These are phyloP conservation scores for Grosmannia serpens DNA, from an alignment of 2,329 filamentous ascomycete species.

Conservation along the genomic window DNA sequence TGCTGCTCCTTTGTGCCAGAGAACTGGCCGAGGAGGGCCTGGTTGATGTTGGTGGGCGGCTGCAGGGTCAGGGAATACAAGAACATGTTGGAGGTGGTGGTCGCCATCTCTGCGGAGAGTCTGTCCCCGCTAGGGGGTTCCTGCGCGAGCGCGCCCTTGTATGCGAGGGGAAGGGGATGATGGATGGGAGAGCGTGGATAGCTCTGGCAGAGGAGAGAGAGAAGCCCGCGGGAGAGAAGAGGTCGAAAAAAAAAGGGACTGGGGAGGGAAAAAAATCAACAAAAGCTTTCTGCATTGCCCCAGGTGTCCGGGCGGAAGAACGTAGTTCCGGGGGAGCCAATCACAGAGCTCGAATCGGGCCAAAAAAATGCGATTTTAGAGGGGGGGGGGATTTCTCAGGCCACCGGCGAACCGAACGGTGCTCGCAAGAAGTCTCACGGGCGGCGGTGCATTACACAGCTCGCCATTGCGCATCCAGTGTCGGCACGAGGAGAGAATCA, in stretches of 20 bases:
- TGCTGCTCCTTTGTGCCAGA: constrained; percentile 95
- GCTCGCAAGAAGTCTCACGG: neutral
- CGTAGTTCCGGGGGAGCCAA: constrained; percentile 7
- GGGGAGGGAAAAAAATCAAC: constrained; percentile 8
- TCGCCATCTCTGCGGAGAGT: constrained; percentile 62
- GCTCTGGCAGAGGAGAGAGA: neutral
- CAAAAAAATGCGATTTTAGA: neutral
- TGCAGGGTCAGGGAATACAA: constrained; percentile 96
- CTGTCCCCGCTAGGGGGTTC: constrained; percentile 26
- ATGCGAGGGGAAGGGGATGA: neutral
- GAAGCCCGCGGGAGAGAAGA: neutral
- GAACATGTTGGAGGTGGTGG: constrained; percentile 87
- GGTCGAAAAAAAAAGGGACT: neutral
- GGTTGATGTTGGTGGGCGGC: constrained; percentile 76
- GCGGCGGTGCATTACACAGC: neutral
- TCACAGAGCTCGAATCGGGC: constrained; percentile 6
- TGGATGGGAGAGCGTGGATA: neutral
- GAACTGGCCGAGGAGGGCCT: constrained; percentile 91
- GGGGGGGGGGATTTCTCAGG: constrained; percentile 2
- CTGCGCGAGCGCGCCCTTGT: constrained; percentile 22
- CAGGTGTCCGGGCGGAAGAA: constrained; percentile 8
- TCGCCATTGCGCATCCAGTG: neutral
- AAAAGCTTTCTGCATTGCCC: constrained; percentile 3
- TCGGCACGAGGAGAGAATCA: neutral
- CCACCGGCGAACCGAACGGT: constrained; percentile 2